phyloP scores from a whole-genome alignment of 164 flowering plant species.

The Nymphaea colorata region DNA sequence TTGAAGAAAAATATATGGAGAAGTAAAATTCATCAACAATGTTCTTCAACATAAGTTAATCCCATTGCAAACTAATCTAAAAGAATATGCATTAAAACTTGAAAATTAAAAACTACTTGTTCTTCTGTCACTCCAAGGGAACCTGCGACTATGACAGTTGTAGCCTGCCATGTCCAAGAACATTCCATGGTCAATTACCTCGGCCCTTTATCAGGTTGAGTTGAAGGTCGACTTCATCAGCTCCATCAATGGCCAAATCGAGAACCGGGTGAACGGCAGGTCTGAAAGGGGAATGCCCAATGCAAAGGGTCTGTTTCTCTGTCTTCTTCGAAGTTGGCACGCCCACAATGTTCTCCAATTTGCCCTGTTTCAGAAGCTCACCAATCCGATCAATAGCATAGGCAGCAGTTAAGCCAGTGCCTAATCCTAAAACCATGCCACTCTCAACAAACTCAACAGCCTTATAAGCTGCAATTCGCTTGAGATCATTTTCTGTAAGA shows the following conservation, averaged over 20 bases:
- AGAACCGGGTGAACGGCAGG: conserved; percentile 5
- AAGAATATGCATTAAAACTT: too few relatives aligned
- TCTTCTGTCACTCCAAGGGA: conserved; percentile 5
- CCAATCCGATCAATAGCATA: conserved; percentile 5
- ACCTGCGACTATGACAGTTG: conserved; percentile 7
- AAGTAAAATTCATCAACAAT: too few relatives aligned
- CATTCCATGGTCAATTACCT: conserved; percentile 10
- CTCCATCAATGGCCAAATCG: conserved; percentile 11
- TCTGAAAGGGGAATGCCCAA: conserved; percentile 9
- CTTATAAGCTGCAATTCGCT: conserved; percentile 8
- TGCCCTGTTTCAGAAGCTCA: conserved; percentile 4
- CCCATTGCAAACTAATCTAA: too few relatives aligned
- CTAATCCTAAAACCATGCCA: conserved; percentile 13
- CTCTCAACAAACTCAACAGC: conserved; percentile 9
- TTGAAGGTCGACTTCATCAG: conserved; percentile 9
- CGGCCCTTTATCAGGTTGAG: conserved; percentile 11
- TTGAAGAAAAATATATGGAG: too few relatives aligned
- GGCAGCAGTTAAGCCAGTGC: conserved; percentile 11
- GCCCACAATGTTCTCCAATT: conserved; percentile 7
- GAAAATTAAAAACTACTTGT: not conserved
- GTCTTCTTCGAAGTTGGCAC: conserved; percentile 12
- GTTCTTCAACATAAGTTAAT: too few relatives aligned
- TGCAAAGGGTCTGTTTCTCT: conserved; percentile 4
- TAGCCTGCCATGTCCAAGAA: conserved; percentile 8
- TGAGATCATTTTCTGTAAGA: conserved; percentile 9